Evolutionary conservation across 2,329 filamentous ascomycete species (phyloP).

Genomic region (Trichoderma semiorbis): DNA sequence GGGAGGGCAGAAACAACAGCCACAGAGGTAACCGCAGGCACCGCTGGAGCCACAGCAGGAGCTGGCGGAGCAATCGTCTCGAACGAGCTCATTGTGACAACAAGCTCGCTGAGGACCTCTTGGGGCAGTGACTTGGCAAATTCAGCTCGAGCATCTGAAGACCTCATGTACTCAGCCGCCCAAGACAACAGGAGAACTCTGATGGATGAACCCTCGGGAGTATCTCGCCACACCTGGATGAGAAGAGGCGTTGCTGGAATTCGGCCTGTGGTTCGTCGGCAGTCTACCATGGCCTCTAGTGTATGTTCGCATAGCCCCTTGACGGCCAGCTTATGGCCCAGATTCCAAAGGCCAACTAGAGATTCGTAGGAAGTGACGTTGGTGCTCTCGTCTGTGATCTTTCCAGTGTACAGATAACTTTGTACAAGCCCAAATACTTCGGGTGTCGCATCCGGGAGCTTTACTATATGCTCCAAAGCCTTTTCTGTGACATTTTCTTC

Average conservation of each 20-base stretch:
- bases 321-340: conserved; percentile 50
- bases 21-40: background rate
- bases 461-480: conserved; percentile 48
- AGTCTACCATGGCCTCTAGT: conserved; percentile 57
- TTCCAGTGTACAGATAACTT: conserved; percentile 51
- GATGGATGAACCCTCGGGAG: conserved; percentile 57
- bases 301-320: conserved; percentile 54
- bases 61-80: conserved; percentile 27
- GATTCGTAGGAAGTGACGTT: conserved; percentile 51
- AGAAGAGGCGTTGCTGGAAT: conserved; percentile 59
- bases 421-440: conserved; percentile 56
- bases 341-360: conserved; percentile 55
- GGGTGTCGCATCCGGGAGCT: conserved; percentile 44
- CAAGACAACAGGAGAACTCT: conserved; percentile 56
- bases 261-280: conserved; percentile 47
- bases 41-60: background rate
- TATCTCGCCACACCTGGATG: conserved; percentile 60
- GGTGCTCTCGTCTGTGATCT: conserved; percentile 41
- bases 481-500: conserved; percentile 32
- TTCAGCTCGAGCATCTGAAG: conserved; percentile 52
- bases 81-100: conserved; percentile 58
- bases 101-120: conserved; percentile 60
- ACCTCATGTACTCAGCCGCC: conserved; percentile 62
- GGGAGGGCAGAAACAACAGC: background rate
- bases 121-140: conserved; percentile 60